phyloP scores from a whole-genome alignment of 1,139 yeast species.

The Blastobotrys aristatus region DNA sequence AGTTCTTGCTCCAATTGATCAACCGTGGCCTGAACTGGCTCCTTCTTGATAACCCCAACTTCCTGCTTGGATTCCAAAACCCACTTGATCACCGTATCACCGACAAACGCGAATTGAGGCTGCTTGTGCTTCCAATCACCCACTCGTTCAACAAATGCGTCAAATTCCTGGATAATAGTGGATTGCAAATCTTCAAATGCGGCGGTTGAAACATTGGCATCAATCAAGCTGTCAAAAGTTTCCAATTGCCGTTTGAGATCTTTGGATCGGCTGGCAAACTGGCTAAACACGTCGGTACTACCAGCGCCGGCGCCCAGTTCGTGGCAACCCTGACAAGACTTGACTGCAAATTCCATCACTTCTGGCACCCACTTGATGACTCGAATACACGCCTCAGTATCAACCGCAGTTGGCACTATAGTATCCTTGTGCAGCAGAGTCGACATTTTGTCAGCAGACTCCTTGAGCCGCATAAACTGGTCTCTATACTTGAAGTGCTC shows the following conservation, averaged over 20 bases:
- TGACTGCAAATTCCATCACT: conserved; percentile 6
- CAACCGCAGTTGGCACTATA: neutral
- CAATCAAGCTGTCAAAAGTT: conserved; percentile 8
- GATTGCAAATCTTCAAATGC: neutral
- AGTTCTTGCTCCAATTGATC: conserved; percentile 34
- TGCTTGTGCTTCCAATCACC: neutral
- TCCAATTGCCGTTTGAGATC: conserved; percentile 11
- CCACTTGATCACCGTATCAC: conserved; percentile 10
- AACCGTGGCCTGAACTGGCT: conserved; percentile 22
- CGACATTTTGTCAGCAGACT: neutral
- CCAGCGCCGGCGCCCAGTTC: neutral
- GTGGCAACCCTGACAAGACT: conserved; percentile 2
- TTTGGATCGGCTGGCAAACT: conserved; percentile 7
- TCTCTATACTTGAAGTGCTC: neutral
- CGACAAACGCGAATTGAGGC: conserved; percentile 4
- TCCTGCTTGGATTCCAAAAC: neutral
- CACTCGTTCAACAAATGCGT: neutral
- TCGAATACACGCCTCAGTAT: neutral
- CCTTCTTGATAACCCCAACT: neutral
- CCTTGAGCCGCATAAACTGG: neutral
- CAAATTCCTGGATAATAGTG: neutral
- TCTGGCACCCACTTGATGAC: conserved; percentile 11
- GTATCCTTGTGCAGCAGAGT: conserved; percentile 1
- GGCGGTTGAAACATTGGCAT: conserved; percentile 27
- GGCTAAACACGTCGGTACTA: neutral